Evolutionary conservation across 225 moss, liverwort and hornwort species (phyloP), one percentile per base, ranked within the genome.

Genomic region (Sphagnum tenellum): DNA sequence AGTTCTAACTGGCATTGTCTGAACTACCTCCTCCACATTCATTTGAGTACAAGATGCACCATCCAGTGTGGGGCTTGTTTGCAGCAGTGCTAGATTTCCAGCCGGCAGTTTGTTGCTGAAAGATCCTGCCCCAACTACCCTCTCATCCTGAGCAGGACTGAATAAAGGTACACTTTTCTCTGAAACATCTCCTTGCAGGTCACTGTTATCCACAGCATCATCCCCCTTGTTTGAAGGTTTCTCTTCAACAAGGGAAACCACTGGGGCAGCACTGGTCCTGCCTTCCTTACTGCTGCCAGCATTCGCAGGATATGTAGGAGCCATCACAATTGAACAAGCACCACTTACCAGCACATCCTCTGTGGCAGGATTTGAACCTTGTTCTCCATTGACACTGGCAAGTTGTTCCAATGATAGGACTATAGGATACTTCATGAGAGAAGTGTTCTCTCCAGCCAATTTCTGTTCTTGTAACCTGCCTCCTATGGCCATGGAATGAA

Each of bases 171-270:
- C 53, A 8, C 10, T 51, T 60, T 49, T 61, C 61, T 7, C 50
- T 51, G 45, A 46, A 52, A 49, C 46, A 12, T 5, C 52, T 14
- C 12, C 5, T 46, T 9, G 9, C 46, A 51, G 1, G 47, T 60
- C 7, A 9, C 52, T 59, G 60, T 13, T 58, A 50, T 54, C 64
- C 44, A 44, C 64, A 52, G 5, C 53, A 53, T 53, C 64, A 50
- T 65, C 64, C 44, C 13, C 45, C 29, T 9, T 9, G 13, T 13
- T 53, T 52, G n/a, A 45, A 10, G 12, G 7, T 44, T 44, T 49
- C 11, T 49, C 52, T 12, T 65, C 54, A 65, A 12, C 45, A 65
- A 12, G n/a, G 50, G 29, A 29, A 29, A 63, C 11, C 12, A 48
- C 49, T 47, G 48, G 63, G 5, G 45, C 44, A n/a, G 48, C 46